phyloP scores from a whole-genome alignment of 371 early-diverging fungal genomes.

The Rhizopus sp. region DNA sequence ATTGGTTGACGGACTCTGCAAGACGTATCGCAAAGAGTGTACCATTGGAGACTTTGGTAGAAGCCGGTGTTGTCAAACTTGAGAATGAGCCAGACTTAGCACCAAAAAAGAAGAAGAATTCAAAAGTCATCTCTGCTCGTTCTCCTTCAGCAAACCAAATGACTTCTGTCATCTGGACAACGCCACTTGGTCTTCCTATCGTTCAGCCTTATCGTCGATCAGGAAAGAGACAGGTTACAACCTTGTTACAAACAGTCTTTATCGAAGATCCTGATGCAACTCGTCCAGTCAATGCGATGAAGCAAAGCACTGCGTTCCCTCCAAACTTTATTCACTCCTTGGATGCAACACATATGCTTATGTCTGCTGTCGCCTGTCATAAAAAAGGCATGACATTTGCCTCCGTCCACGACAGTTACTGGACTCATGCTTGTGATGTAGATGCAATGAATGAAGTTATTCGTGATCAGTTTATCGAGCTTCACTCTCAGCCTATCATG shows the following conservation, averaged over 20 bases:
- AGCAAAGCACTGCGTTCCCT: slow-evolving; percentile 96
- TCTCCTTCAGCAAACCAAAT: slow-evolving; percentile 62
- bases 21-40: slow-evolving; percentile 81
- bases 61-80: slow-evolving; percentile 34
- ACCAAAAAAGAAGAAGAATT: slow-evolving; percentile 11
- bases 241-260: slow-evolving; percentile 80
- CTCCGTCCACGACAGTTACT: slow-evolving; percentile 97
- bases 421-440: slow-evolving; percentile 96
- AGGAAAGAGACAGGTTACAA: slow-evolving; percentile 65
- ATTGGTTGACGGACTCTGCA: slow-evolving; percentile 93
- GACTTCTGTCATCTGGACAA: slow-evolving; percentile 95
- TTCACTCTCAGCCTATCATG: slow-evolving; percentile 89
- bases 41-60: slow-evolving; percentile 61
- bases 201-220: slow-evolving; percentile 95
- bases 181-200: slow-evolving; percentile 92
- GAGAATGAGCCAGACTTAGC: slow-evolving; percentile 4
- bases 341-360: slow-evolving; percentile 97
- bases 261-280: slow-evolving; percentile 72
- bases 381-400: slow-evolving; percentile 84
- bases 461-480: slow-evolving; percentile 87
- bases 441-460: slow-evolving; percentile 85
- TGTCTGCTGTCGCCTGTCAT: slow-evolving; percentile 90
- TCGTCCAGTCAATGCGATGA: slow-evolving; percentile 85
- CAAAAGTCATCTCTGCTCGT: slow-evolving; percentile 49
- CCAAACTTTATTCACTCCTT: slow-evolving; percentile 98